phyloP scores from a whole-genome alignment of 148 eudicot genomes.

The Silene conica region DNA sequence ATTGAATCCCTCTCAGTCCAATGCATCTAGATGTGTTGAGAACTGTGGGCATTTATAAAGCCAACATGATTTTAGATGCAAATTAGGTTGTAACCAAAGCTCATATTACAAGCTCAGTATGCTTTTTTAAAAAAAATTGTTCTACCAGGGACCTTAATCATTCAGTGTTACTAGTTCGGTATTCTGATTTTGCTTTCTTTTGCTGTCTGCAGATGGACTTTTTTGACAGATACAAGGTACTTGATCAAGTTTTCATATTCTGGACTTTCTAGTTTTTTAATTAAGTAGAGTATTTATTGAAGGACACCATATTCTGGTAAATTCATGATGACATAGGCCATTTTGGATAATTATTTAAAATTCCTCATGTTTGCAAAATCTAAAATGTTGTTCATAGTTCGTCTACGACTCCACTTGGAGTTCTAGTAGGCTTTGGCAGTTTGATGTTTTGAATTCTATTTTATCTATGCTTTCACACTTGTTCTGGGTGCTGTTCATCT shows the following conservation, averaged over 20 bases:
- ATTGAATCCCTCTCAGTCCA: background rate
- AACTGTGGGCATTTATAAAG: background rate
- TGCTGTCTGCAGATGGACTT: conserved; percentile 73
- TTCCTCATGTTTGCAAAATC: background rate
- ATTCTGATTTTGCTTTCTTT: conserved; percentile 10
- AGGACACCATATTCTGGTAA: background rate
- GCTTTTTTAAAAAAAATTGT: background rate
- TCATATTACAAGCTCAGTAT: background rate
- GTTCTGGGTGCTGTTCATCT: background rate
- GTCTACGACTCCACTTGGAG: background rate
- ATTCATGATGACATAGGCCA: background rate
- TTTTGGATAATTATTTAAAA: background rate
- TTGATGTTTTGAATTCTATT: background rate
- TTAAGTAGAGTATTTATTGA: background rate
- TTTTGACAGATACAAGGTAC: conserved; percentile 94
- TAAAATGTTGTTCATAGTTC: background rate
- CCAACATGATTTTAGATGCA: background rate
- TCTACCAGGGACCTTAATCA: background rate
- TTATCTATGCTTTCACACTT: background rate
- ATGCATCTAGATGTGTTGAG: background rate
- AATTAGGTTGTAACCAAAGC: background rate
- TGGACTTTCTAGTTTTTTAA: too few species aligned
- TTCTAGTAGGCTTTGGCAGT: background rate
- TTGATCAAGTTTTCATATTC: background rate
- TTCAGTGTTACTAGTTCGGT: background rate